Evolutionary conservation across 2,329 filamentous ascomycete species (phyloP), one percentile per base, ranked within the genome.

Genomic region (Spiromastix sp.): DNA sequence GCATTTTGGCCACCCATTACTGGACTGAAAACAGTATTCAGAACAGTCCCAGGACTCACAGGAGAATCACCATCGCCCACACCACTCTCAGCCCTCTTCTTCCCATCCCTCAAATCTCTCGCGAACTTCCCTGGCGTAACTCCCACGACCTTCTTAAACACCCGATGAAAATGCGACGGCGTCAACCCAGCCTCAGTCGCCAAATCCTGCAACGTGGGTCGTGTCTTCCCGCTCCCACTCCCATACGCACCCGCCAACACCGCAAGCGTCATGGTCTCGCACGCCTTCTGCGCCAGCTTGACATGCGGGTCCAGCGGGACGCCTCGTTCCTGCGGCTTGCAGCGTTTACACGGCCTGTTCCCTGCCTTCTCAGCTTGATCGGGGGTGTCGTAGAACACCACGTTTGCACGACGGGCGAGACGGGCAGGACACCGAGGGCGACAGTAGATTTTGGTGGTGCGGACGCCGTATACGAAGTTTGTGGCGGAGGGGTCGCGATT

Each of bases 331-430:
- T 68, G 57, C 16, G 71, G 68, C 37, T 63, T 64, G 50, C 72
- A 76, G 37, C 71, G 63, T 52, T 72, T 74, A 54, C 72, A 76
- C 1, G 71, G 54, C 24, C 70, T 59, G 45, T 68, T 75, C 1
- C 71, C 71, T 11, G 61, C 63, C 8, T 52, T 49, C 43, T 65
- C 61, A 7, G 71, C 72, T 38, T 68, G 56, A 2, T 51, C 42
- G 1, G 64, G 50, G 1, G 61, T 66, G 32, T 67, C 60, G 52
- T 63, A 71, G 52, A 74, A 76, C 20, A 59, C 55, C 20, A 83
- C 61, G 13, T 71, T 70, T 8, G 72, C 64, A n/a, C 71, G 63
- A 2, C 66, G 61, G 2, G 71, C 68, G 10, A 83, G 66, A n/a
- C 74, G 68, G 3, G 70, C 67, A 1, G 66, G 60, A 37, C 72